phyloP scores from a whole-genome alignment of 2,329 filamentous ascomycete species.

The Onygenales sp. region DNA sequence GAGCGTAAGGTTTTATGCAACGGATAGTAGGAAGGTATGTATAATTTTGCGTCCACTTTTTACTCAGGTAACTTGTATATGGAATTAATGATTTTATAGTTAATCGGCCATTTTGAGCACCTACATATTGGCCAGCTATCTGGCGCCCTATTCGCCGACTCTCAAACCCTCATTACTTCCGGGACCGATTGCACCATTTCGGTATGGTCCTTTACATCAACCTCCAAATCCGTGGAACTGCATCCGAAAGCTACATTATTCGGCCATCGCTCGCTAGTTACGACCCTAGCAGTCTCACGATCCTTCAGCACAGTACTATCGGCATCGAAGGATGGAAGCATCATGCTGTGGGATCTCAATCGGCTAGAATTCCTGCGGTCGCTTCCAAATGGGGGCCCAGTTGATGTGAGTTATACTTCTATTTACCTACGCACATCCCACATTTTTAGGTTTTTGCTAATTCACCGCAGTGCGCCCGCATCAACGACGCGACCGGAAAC shows the following conservation, averaged over 20 bases:
- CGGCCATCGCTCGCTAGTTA: slow-evolving; percentile 78
- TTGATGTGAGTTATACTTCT: slow-evolving; percentile 29
- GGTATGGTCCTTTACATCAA: slow-evolving; percentile 63
- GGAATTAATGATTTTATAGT: slow-evolving; percentile 22
- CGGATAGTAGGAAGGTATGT: slow-evolving; percentile 64
- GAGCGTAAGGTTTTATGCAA: slow-evolving; percentile 81
- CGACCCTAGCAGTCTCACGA: slow-evolving; percentile 71
- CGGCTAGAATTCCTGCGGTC: slow-evolving; percentile 75
- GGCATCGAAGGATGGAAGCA: slow-evolving; percentile 68
- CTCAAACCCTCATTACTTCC: slow-evolving; percentile 80
- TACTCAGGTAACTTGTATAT: background rate
- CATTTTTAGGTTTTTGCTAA: background rate
- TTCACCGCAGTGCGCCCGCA: slow-evolving; percentile 57
- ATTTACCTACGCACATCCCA: background rate
- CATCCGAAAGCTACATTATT: slow-evolving; percentile 72
- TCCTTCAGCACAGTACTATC: slow-evolving; percentile 84
- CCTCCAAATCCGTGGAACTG: slow-evolving; percentile 65
- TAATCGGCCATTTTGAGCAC: slow-evolving; percentile 85
- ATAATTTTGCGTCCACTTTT: background rate
- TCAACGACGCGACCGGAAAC: slow-evolving; percentile 86
- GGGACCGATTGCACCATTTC: slow-evolving; percentile 88
- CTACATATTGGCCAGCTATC: slow-evolving; percentile 86
- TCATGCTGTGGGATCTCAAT: slow-evolving; percentile 92
- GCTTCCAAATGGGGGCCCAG: slow-evolving; percentile 48
- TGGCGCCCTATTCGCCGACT: slow-evolving; percentile 74